A percentile compares a stretch with the other conserved stretches of the same genome.
phyloP scores from a whole-genome alignment of 257 asterid species.

The Cordia subcordata region DNA sequence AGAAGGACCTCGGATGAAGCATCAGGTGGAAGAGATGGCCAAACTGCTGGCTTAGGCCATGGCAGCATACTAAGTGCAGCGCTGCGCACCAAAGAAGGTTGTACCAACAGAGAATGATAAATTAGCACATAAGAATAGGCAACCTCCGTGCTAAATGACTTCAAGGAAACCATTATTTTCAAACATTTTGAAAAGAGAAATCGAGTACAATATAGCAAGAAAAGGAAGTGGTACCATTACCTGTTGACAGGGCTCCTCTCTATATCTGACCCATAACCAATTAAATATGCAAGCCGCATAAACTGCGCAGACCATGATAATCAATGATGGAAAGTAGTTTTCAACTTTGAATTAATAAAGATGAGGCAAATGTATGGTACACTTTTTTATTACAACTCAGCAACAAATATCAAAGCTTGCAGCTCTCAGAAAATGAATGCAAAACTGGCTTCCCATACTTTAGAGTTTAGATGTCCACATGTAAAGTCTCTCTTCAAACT shows the following conservation, averaged over 20 bases:
- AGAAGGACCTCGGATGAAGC: constrained; percentile 81
- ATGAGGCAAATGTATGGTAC: background rate
- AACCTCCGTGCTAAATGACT: constrained; percentile 7
- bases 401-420: background rate
- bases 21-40: constrained; percentile 93
- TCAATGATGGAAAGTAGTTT: constrained; percentile 16
- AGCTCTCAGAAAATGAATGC: background rate
- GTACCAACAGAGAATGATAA: background rate
- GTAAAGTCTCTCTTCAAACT: background rate
- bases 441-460: background rate
- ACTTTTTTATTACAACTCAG: background rate
- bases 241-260: constrained; percentile 97
- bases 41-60: constrained; percentile 97
- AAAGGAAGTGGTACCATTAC: constrained; percentile 27
- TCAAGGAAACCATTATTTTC: background rate
- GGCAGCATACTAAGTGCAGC: constrained; percentile 97
- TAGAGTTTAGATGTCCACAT: background rate
- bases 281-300: constrained; percentile 90
- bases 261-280: constrained; percentile 86
- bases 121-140: constrained; percentile 20
- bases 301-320: constrained; percentile 59
- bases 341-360: background rate
- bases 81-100: constrained; percentile 38
- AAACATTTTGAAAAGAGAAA: background rate
- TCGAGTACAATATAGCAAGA: background rate